A percentile compares a stretch with the other conserved stretches of the same genome.
Evolutionary conservation across 495 filamentous ascomycete species (phyloP).

Genomic region (Neurospora hispaniola): DNA sequence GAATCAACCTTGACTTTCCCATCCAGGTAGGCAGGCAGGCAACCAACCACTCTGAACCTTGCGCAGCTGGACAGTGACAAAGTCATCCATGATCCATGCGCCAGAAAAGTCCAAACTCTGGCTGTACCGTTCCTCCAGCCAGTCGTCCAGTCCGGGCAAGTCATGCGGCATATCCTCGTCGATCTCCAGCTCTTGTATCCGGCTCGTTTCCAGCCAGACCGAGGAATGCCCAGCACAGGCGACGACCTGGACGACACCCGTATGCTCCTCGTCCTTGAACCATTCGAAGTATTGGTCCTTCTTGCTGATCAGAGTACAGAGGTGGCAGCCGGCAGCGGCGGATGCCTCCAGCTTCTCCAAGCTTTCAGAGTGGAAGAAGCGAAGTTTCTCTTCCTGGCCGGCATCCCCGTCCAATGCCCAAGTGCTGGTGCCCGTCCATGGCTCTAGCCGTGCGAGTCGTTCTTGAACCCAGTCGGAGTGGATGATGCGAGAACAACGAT

Average conservation of each 20-base stretch:
- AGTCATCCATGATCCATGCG: background rate
- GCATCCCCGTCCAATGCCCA: background rate
- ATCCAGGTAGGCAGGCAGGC: background rate
- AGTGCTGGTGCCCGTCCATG: background rate
- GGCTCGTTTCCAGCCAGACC: background rate
- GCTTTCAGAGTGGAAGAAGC: background rate
- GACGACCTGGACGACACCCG: background rate
- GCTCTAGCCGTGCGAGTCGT: background rate
- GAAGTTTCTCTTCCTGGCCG: background rate
- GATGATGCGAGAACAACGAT: background rate
- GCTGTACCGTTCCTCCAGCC: background rate
- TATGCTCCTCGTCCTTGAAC: background rate
- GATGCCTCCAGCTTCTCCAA: background rate
- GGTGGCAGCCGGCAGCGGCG: background rate
- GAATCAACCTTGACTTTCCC: background rate
- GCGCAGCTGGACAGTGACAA: background rate
- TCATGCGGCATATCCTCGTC: background rate
- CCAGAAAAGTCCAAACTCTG: background rate
- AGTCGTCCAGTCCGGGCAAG: background rate
- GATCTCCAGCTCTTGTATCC: background rate
- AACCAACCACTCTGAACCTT: background rate
- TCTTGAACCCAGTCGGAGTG: background rate
- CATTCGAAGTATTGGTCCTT: background rate
- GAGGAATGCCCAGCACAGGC: background rate
- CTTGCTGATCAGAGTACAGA: background rate